A percentile compares a stretch with the other conserved stretches of the same genome.
Evolutionary conservation across 352 stramenopile genomes (phyloP).

Genomic region (Globisporangium orthogonon): DNA sequence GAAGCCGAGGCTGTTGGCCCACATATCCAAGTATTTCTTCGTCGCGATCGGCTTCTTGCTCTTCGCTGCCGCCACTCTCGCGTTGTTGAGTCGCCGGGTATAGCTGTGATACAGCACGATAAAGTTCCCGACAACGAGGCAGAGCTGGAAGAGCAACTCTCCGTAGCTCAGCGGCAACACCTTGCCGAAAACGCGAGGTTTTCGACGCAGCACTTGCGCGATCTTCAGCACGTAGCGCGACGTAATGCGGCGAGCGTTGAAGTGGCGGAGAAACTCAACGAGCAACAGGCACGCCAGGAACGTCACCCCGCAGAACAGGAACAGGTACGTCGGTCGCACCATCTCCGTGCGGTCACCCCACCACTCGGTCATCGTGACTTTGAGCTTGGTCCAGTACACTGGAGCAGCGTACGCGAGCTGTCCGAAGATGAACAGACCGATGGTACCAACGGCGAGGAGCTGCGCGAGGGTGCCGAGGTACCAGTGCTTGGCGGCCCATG

Average conservation of each 20-base stretch:
- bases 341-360: slow-evolving; percentile 28
- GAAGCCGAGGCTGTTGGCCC: slow-evolving; percentile 17
- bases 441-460: slow-evolving; percentile 5
- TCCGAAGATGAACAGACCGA: slow-evolving; percentile 16
- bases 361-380: slow-evolving; percentile 10
- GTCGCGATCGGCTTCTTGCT: not conserved
- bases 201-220: slow-evolving; percentile 32
- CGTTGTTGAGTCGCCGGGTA: not conserved
- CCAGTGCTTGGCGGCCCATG: not conserved
- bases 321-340: slow-evolving; percentile 42
- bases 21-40: slow-evolving; percentile 10
- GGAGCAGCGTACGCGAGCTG: slow-evolving; percentile 18
- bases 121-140: slow-evolving; percentile 22
- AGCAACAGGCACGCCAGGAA: slow-evolving; percentile 31
- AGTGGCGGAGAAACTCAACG: slow-evolving; percentile 28
- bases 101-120: slow-evolving; percentile 22
- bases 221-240: slow-evolving; percentile 27
- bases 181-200: slow-evolving; percentile 20
- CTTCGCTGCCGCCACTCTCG: not conserved
- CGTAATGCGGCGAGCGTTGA: slow-evolving; percentile 18
- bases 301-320: slow-evolving; percentile 32
- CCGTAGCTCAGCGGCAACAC: slow-evolving; percentile 29
- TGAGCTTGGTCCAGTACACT: slow-evolving; percentile 16
- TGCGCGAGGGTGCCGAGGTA: not conserved
- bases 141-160: slow-evolving; percentile 30